phyloP scores from a whole-genome alignment of 2,329 filamentous ascomycete species.

The Ophiostoma sp. region DNA sequence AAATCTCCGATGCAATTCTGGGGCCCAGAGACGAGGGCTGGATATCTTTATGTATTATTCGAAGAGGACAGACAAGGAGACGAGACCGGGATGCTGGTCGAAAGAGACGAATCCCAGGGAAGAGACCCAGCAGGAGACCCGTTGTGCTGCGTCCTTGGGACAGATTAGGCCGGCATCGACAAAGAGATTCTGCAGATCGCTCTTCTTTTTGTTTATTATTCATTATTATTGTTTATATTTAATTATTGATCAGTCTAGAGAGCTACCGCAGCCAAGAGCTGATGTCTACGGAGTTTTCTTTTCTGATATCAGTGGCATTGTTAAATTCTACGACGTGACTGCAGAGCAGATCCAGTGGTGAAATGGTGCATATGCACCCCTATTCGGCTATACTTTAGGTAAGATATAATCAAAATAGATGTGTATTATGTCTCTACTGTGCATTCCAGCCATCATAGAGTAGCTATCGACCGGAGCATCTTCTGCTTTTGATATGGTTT shows the following conservation, averaged over 20 bases:
- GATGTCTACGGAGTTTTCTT: no score
- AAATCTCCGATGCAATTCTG: neutral
- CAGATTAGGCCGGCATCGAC: neutral
- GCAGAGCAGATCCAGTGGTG: no score
- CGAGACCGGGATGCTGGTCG: neutral
- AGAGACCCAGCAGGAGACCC: neutral
- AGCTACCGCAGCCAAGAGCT: no score
- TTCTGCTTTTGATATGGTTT: neutral
- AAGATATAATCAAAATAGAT: neutral
- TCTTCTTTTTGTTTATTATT: neutral
- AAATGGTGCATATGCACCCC: neutral
- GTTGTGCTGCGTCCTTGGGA: neutral
- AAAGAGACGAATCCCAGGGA: neutral
- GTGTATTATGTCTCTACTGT: neutral
- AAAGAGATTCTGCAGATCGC: slow-evolving; percentile 5
- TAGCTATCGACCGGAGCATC: neutral
- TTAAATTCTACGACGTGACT: no score
- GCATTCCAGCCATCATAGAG: no score
- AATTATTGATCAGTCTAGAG: no score
- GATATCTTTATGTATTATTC: slow-evolving; percentile 10
- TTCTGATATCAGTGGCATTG: no score
- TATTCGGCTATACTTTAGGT: neutral
- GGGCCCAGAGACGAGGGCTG: neutral
- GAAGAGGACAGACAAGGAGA: neutral
- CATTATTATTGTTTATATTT: no score